These are phyloP conservation scores for Dipodascus albidus DNA, from an alignment of 805 yeast genomes.

Conservation along the genomic window DNA sequence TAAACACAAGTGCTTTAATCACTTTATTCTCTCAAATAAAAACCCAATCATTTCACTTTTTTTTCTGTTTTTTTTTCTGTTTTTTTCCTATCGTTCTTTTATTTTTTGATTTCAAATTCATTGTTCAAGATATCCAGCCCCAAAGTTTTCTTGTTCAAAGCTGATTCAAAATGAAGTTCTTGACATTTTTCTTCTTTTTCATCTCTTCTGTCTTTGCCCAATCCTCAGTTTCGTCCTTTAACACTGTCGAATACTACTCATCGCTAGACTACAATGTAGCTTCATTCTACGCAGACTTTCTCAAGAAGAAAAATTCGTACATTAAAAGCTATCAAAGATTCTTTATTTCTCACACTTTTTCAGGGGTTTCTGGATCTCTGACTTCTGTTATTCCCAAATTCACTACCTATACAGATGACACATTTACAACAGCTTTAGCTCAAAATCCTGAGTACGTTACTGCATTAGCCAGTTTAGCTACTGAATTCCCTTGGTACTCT, in stretches of 20 bases:
- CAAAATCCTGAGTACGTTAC: not conserved
- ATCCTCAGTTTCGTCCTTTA: not conserved
- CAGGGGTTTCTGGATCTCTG: not conserved
- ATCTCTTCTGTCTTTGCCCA: not conserved
- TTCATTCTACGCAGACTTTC: not conserved
- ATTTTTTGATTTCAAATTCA: too few species aligned
- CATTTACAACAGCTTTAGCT: not conserved
- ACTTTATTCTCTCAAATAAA: too few species aligned
- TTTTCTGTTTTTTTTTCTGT: too few species aligned
- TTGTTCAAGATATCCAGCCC: too few species aligned
- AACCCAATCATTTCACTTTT: too few species aligned
- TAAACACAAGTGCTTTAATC: too few species aligned
- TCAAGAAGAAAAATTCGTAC: not conserved
- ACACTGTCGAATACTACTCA: not conserved
- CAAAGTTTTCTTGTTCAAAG: too few species aligned
- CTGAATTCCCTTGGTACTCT: not conserved
- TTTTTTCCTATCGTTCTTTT: too few species aligned
- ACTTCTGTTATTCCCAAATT: not conserved
- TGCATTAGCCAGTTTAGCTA: not conserved
- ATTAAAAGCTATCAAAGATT: not conserved
- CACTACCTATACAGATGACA: not conserved
- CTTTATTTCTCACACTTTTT: not conserved
- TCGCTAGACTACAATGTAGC: not conserved
- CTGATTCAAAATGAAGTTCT: not conserved
- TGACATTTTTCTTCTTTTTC: not conserved